Percentiles rank a stretch among this genome's conserved stretches.
phyloP scores from a whole-genome alignment of 495 filamentous ascomycete genomes.

The Penicillium crystallinum region DNA sequence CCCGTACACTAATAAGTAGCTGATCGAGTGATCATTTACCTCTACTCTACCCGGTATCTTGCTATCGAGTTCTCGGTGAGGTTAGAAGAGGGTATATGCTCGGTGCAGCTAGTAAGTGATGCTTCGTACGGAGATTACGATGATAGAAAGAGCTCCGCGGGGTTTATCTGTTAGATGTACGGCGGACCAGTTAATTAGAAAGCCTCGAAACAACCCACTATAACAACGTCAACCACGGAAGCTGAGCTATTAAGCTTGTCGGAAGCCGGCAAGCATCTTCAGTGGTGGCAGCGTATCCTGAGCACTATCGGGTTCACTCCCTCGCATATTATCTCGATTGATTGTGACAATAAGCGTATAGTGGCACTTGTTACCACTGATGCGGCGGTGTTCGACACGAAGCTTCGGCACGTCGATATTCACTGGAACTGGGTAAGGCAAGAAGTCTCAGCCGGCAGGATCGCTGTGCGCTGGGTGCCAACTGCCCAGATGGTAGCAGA shows the following conservation, averaged over 20 bases:
- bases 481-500: slow-evolving; percentile 9
- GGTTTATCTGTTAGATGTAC: slow-evolving; percentile 15
- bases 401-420: slow-evolving; percentile 17
- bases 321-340: not conserved
- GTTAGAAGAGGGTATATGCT: too few species aligned
- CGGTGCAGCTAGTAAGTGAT: slow-evolving; percentile 8
- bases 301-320: not conserved
- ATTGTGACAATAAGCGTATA: not conserved
- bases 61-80: too few species aligned
- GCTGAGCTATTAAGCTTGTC: slow-evolving; percentile 15
- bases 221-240: slow-evolving; percentile 18
- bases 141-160: slow-evolving; percentile 13
- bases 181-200: slow-evolving; percentile 19
- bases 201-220: slow-evolving; percentile 16
- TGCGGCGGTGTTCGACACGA: slow-evolving; percentile 5
- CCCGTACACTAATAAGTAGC: too few species aligned
- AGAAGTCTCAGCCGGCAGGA: not conserved
- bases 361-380: not conserved
- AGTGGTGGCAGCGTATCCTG: slow-evolving; percentile 8
- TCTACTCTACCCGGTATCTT: too few species aligned
- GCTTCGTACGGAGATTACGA: slow-evolving; percentile 16
- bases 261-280: not conserved
- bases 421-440: slow-evolving; percentile 9
- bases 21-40: too few species aligned
- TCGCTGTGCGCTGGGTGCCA: slow-evolving; percentile 1